These are phyloP conservation scores for Favolaschia claudopus DNA, from an alignment of 768 basidiomycete species.

Conservation along the genomic window DNA sequence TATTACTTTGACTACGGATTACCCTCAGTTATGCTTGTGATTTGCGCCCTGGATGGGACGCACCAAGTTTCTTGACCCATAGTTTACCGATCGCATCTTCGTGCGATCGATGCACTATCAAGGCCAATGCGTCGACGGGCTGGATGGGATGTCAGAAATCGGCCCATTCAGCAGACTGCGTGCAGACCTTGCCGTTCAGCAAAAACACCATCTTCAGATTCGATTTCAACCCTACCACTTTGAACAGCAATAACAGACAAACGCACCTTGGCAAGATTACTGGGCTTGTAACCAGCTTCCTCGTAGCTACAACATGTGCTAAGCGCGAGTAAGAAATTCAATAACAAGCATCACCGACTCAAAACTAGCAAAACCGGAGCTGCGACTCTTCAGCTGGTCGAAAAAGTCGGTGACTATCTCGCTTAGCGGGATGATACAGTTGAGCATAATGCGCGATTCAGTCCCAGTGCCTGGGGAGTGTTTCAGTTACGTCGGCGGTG, in stretches of 20 bases:
- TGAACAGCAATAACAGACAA: background rate
- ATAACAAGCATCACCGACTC: slow-evolving; percentile 61
- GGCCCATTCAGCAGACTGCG: background rate
- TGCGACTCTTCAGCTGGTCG: slow-evolving; percentile 91
- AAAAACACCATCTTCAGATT: slow-evolving; percentile 82
- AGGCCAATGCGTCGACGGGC: slow-evolving; percentile 91
- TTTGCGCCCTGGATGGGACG: background rate
- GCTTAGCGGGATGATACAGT: slow-evolving; percentile 84
- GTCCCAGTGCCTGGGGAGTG: slow-evolving; percentile 43
- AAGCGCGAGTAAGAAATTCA: background rate
- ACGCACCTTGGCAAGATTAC: slow-evolving; percentile 82
- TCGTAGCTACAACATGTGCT: slow-evolving; percentile 73
- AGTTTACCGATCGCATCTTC: slow-evolving; percentile 76
- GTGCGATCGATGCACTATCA: slow-evolving; percentile 87
- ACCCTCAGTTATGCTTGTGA: background rate
- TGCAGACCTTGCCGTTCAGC: slow-evolving; percentile 58
- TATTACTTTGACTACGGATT: slow-evolving; percentile 79
- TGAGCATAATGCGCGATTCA: slow-evolving; percentile 79
- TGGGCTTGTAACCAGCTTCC: slow-evolving; percentile 86
- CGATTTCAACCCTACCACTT: background rate
- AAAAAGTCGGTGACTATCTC: slow-evolving; percentile 97
- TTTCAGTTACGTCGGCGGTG: background rate
- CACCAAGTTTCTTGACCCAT: slow-evolving; percentile 95
- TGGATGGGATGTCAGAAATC: slow-evolving; percentile 42
- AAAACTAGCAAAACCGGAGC: slow-evolving; percentile 91